Conservation (phyloP, 2,329 filamentous ascomycete genomes). For the Penicillium polonicum region DNA sequence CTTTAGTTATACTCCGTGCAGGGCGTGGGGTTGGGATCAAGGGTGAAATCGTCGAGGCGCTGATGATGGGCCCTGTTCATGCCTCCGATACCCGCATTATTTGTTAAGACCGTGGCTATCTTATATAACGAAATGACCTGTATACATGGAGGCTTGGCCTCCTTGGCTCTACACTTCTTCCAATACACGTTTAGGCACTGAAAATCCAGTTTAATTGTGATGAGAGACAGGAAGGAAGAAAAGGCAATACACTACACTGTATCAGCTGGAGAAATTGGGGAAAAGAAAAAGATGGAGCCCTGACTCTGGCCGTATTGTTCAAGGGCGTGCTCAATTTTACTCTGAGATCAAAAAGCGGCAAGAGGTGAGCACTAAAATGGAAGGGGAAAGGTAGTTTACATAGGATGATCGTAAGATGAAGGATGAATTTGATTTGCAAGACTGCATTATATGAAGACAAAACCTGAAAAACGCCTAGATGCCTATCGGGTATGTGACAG, state of each 20-base stretch:
- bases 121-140: background rate
- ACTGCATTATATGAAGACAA: constrained; percentile 8
- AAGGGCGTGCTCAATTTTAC: too few relatives aligned
- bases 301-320: too few relatives aligned
- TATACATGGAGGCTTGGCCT: background rate
- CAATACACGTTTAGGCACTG: too few relatives aligned
- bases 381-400: background rate
- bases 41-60: constrained; percentile 69
- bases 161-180: too few relatives aligned
- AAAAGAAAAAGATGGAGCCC: too few relatives aligned
- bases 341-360: too few relatives aligned
- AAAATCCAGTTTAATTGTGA: too few relatives aligned
- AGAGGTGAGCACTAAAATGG: too few relatives aligned
- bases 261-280: too few relatives aligned
- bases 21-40: constrained; percentile 58
- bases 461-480: constrained; percentile 10
- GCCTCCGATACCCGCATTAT: constrained; percentile 5
- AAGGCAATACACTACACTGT: too few relatives aligned
- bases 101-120: background rate
- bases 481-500: constrained; percentile 14
- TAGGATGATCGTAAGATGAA: constrained; percentile 3
- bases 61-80: constrained; percentile 65
- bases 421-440: constrained; percentile 2
- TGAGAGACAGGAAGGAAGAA: too few relatives aligned
- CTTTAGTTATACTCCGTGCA: constrained; percentile 62